phyloP scores from a whole-genome alignment of 768 basidiomycete genomes.

The Podaxis rugospora region DNA sequence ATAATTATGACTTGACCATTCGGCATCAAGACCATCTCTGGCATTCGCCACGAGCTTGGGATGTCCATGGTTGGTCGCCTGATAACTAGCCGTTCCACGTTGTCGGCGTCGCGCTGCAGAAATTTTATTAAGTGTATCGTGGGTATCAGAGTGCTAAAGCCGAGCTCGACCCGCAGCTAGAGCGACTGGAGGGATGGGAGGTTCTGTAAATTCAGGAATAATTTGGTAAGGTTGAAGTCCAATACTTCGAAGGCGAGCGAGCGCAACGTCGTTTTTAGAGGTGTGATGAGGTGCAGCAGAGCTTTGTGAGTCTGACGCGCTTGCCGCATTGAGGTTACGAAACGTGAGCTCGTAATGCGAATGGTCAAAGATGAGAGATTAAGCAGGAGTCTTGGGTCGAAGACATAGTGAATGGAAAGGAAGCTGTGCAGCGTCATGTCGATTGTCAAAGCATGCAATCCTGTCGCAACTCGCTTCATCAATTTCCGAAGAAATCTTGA shows the following conservation, averaged over 20 bases:
- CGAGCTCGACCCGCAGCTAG: not conserved
- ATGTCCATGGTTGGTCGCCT: conserved; percentile 5
- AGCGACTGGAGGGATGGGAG: not conserved
- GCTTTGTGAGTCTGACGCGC: conserved; percentile 2
- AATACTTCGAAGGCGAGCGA: conserved; percentile 5
- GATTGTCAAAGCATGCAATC: conserved; percentile 17
- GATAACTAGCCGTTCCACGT: conserved; percentile 12
- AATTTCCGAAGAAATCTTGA: conserved; percentile 16
- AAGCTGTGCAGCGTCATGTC: conserved; percentile 20
- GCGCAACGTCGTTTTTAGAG: not conserved
- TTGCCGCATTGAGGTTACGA: not conserved
- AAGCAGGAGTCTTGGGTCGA: conserved; percentile 12
- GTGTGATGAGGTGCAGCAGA: not conserved
- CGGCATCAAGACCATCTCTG: conserved; percentile 34
- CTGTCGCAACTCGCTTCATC: conserved; percentile 18
- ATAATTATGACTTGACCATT: conserved; percentile 41
- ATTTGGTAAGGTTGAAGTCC: conserved; percentile 2
- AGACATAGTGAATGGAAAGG: conserved; percentile 16
- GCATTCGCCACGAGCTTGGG: conserved; percentile 20
- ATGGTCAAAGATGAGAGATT: conserved; percentile 14
- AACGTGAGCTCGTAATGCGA: conserved; percentile 12
- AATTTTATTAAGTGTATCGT: conserved; percentile 10
- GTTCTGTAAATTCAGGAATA: conserved; percentile 5
- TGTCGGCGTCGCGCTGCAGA: conserved; percentile 4
- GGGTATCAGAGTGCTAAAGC: conserved; percentile 9